Percentiles rank a stretch among this genome's conserved stretches.
These are phyloP conservation scores for Tulasnella sp. DNA, from an alignment of 768 basidiomycete species.

Conservation along the genomic window DNA sequence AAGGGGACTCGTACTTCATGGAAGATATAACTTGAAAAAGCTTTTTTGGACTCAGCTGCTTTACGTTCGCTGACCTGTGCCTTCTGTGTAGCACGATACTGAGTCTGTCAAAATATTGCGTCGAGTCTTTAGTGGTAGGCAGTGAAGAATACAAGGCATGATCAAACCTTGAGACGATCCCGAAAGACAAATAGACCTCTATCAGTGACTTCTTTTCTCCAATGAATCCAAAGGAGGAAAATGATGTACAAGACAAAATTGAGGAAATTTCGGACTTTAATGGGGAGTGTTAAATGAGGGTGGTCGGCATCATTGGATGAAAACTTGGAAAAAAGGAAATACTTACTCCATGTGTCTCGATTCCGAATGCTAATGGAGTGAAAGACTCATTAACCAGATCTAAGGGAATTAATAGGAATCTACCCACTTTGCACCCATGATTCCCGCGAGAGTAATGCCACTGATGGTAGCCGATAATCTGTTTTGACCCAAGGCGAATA, in stretches of 20 bases:
- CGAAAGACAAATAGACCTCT: conserved; percentile 53
- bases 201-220: no score
- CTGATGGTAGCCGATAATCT: conserved; percentile 20
- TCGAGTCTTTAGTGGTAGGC: neutral
- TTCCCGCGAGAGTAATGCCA: neutral
- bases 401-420: neutral
- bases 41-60: conserved; percentile 29
- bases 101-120: conserved; percentile 19
- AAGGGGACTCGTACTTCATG: conserved; percentile 38
- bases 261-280: neutral
- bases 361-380: neutral
- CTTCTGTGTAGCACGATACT: conserved; percentile 42
- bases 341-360: conserved; percentile 1
- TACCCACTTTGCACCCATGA: neutral
- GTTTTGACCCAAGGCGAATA: conserved; percentile 27
- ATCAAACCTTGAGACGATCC: conserved; percentile 51
- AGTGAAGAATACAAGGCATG: neutral
- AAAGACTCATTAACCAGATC: neutral
- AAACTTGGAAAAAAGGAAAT: neutral
- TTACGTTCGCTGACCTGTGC: conserved; percentile 66
- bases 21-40: conserved; percentile 38
- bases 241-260: conserved; percentile 43
- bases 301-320: neutral
- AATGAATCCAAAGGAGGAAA: neutral
- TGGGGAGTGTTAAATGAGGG: neutral